Conservation (phyloP, 345 rosid species). For the Clarkia xantiana region DNA sequence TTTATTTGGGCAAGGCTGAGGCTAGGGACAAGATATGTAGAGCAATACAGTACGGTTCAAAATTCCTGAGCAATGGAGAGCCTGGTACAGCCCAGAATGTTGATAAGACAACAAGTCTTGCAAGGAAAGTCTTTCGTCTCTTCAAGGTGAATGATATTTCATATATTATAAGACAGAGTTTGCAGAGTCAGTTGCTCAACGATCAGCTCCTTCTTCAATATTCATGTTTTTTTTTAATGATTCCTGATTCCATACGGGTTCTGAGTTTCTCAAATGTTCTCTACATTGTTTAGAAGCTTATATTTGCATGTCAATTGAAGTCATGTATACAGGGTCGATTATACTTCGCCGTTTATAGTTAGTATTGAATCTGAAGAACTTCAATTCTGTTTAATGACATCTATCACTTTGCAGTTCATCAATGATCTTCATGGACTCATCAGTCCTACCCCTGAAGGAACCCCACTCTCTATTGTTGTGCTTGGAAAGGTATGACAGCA, state of each 20-base stretch:
- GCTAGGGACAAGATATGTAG: constrained; percentile 98
- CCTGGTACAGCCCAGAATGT: constrained; percentile 95
- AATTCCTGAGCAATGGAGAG: constrained; percentile 72
- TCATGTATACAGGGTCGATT: too few relatives aligned
- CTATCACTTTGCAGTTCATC: constrained; percentile 49
- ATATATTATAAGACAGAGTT: background rate
- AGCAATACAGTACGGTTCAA: constrained; percentile 95
- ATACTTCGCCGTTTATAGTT: too few relatives aligned
- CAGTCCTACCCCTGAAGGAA: constrained; percentile 78
- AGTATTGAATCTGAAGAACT: too few relatives aligned
- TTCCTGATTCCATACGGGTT: too few relatives aligned
- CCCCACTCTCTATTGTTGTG: constrained; percentile 73
- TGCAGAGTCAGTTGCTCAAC: background rate
- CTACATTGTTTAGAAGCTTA: too few relatives aligned
- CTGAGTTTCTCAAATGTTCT: too few relatives aligned
- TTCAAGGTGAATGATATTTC: constrained; percentile 43
- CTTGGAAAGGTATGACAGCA: constrained; percentile 60
- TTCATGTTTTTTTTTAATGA: background rate
- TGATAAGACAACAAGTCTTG: constrained; percentile 88
- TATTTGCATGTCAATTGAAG: too few relatives aligned
- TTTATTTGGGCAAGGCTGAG: constrained; percentile 90
- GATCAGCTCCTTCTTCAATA: background rate
- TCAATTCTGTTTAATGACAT: background rate
- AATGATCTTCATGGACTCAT: constrained; percentile 80
- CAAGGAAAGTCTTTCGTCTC: constrained; percentile 95